Conservation (phyloP, 176 grass and related monocot genomes). For the Juncus inflexus region DNA sequence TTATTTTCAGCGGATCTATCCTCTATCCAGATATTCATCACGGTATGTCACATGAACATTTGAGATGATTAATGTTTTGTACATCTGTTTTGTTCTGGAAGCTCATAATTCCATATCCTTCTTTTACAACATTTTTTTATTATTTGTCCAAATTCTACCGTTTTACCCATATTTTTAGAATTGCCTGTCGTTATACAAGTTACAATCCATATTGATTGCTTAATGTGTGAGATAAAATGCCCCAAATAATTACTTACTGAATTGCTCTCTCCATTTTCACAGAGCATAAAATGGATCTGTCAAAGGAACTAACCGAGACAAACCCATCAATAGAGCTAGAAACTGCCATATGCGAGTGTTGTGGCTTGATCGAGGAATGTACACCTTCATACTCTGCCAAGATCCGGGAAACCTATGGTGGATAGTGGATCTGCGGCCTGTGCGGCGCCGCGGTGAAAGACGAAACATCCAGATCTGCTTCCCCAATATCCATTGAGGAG, state of each 20-base stretch:
- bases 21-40: neutral
- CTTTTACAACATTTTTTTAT: neutral
- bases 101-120: constrained; percentile 3
- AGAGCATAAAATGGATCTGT: constrained; percentile 7
- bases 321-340: constrained; percentile 8
- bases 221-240: neutral
- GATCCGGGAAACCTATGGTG: constrained; percentile 54
- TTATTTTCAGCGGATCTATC: neutral
- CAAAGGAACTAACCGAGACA: constrained; percentile 31
- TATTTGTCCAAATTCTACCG: neutral
- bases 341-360: constrained; percentile 74
- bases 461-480: constrained; percentile 42
- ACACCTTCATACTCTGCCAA: constrained; percentile 54
- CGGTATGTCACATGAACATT: neutral
- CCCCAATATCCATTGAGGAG: constrained; percentile 61
- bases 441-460: constrained; percentile 75
- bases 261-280: neutral
- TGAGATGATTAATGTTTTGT: no score
- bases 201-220: neutral
- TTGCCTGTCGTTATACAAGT: neutral
- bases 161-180: neutral
- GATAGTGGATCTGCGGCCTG: constrained; percentile 73
- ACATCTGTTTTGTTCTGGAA: neutral
- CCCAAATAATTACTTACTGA: neutral
- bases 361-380: constrained; percentile 84